Evolutionary conservation across 768 basidiomycete species (phyloP).

Genomic region (Termitomyces heimii): DNA sequence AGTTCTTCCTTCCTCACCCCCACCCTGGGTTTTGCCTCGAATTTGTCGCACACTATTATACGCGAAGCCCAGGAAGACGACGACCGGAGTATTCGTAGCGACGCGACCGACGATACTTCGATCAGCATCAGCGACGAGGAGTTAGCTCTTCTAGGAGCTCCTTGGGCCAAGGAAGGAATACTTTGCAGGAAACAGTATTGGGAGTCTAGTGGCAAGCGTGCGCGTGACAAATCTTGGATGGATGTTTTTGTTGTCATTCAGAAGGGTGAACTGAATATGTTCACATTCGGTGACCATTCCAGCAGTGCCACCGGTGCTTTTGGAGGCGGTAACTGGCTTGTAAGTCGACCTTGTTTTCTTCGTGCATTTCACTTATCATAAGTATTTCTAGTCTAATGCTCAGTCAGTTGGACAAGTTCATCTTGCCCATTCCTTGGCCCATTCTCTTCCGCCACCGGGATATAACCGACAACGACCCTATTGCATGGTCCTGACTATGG

Average conservation of each 20-base stretch:
- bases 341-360: constrained; percentile 34
- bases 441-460: constrained; percentile 84
- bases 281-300: constrained; percentile 79
- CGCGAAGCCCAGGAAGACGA: constrained; percentile 92
- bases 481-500: constrained; percentile 89
- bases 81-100: constrained; percentile 60
- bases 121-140: constrained; percentile 94
- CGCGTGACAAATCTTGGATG: constrained; percentile 87
- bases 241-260: constrained; percentile 96
- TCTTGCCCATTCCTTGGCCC: constrained; percentile 84
- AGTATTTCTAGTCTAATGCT: constrained; percentile 70
- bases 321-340: constrained; percentile 98
- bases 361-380: neutral
- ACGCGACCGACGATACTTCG: constrained; percentile 58
- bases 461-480: constrained; percentile 88
- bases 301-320: constrained; percentile 59
- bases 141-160: constrained; percentile 89
- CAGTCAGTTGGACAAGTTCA: constrained; percentile 75
- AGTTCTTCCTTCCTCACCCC: constrained; percentile 71
- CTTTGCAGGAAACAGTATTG: constrained; percentile 93
- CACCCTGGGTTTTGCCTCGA: constrained; percentile 94
- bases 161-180: constrained; percentile 99
- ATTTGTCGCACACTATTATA: constrained; percentile 94
- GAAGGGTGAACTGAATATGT: constrained; percentile 93
- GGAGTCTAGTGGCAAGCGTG: constrained; percentile 77